phyloP scores from a whole-genome alignment of 352 stramenopile species.

The Phytophthora ramorum region DNA sequence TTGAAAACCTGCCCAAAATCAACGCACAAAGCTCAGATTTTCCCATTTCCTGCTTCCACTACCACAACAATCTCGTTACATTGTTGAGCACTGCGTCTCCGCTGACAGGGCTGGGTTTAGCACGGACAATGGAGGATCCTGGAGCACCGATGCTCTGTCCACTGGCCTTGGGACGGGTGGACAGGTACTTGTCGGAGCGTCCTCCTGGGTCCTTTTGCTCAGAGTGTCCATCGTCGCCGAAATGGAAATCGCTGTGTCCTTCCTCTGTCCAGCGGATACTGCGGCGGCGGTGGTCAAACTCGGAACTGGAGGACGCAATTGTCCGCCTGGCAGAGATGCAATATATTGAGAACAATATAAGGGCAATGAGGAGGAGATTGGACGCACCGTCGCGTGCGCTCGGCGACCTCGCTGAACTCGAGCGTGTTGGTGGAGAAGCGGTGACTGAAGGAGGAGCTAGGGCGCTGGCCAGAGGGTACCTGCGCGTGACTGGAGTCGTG shows the following conservation, averaged over 20 bases:
- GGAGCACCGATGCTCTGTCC: conserved; percentile 30
- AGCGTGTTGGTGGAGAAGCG: conserved; percentile 13
- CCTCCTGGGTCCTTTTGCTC: neutral
- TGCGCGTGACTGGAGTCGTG: conserved; percentile 7
- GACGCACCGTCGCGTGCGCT: conserved; percentile 15
- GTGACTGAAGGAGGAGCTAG: neutral
- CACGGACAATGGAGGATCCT: conserved; percentile 32
- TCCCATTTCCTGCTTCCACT: neutral
- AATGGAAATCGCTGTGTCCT: conserved; percentile 11
- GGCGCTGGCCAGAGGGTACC: neutral
- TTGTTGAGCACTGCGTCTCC: conserved; percentile 24
- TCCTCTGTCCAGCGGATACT: conserved; percentile 11
- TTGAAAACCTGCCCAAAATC: conserved; percentile 24
- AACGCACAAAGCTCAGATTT: neutral
- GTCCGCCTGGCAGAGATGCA: neutral
- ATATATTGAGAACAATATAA: neutral
- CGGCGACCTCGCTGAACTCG: conserved; percentile 13
- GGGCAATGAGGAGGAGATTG: neutral
- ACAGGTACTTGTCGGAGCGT: conserved; percentile 22
- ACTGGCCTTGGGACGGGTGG: conserved; percentile 24
- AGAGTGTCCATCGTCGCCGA: neutral
- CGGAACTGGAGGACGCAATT: neutral
- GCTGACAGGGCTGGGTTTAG: conserved; percentile 1
- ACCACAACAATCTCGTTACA: conserved; percentile 14
- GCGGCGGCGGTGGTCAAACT: neutral